phyloP scores from a whole-genome alignment of 495 filamentous ascomycete species.

The Talaromyces wortmannii region DNA sequence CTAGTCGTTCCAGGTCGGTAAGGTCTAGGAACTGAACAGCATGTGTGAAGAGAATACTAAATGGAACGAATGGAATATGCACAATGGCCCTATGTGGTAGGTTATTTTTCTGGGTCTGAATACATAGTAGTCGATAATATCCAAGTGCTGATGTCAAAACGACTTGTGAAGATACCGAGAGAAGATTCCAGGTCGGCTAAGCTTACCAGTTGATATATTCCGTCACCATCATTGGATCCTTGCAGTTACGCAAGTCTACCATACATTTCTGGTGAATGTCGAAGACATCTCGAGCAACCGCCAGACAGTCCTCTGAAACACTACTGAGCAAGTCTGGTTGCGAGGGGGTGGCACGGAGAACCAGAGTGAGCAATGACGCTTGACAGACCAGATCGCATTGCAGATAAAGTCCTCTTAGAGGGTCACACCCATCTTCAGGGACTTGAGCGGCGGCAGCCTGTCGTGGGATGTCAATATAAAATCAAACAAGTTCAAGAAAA shows the following conservation, averaged over 20 bases:
- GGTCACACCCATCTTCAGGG: constrained; percentile 2
- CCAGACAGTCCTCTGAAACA: constrained; percentile 15
- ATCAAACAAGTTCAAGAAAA: not conserved
- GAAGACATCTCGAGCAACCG: constrained; percentile 13
- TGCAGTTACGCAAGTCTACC: constrained; percentile 6
- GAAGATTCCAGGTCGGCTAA: not conserved
- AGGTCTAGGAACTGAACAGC: constrained; percentile 14
- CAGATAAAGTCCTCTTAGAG: constrained; percentile 8
- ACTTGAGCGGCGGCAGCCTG: not conserved
- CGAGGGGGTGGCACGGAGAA: constrained; percentile 14
- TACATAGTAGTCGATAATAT: not conserved
- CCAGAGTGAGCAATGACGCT: constrained; percentile 13
- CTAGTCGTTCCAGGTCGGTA: constrained; percentile 10
- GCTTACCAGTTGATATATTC: constrained; percentile 19
- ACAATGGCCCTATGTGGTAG: constrained; percentile 19
- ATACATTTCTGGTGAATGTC: constrained; percentile 18
- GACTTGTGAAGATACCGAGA: not conserved
- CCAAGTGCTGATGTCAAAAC: constrained; percentile 1
- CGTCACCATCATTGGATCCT: constrained; percentile 13
- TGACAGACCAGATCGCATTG: constrained; percentile 16
- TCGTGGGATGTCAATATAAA: not conserved
- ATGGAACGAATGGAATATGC: constrained; percentile 18
- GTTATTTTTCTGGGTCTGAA: too few species aligned
- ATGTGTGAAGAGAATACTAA: constrained; percentile 17
- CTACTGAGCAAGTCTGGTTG: constrained; percentile 1